Evolutionary conservation across 805 yeast species (phyloP), one percentile per base, ranked within the genome.

Genomic region (Cyberlindnera xylosilytica): DNA sequence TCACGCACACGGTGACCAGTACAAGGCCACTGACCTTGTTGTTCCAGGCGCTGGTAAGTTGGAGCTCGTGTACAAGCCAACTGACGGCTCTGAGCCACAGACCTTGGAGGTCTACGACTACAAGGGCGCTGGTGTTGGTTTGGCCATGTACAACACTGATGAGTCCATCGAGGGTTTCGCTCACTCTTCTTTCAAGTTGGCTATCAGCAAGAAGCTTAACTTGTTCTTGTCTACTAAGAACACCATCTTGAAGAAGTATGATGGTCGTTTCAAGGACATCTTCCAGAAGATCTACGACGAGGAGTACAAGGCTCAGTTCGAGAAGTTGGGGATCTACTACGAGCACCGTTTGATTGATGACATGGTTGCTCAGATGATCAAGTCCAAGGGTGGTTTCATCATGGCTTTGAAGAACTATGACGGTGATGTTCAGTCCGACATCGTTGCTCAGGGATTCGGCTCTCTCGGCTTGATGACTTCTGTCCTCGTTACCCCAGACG

Each of bases 331-430:
- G n/a, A 85, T 90, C 64, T 89, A 95, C 95, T 90, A 85, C 67
- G 97, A 91, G 70, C 98, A 91, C 71, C 81, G 98, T 58, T 74
- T 91, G 55, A 91, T 91, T 54, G 98, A 91, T 68, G 98, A 91
- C 64, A 91, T 91, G 98, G 98, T 91, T 38, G 98, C 98, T 18
- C 97, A 91, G 73, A 90, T 91, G 97, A 72, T 91, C 64, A 91
- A 91, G 73, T 87, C 97, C 36, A 81, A 79, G 62, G 98, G 98
- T 58, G 97, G 98, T 6, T 91, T 74, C 65, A 84, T 91, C 57
- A 87, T 91, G 68, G 98, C 98, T 36, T 78, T 91, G 84, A 91
- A 91, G 74, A 91, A 91, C 73, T 91, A 91, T 69, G 98, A 91
- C 65, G 98, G 98, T 66, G 98, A 91, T 64, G 98, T 91, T 43